Evolutionary conservation across 441 rosid species (phyloP).

Genomic region (Gossypium schwendimanii): DNA sequence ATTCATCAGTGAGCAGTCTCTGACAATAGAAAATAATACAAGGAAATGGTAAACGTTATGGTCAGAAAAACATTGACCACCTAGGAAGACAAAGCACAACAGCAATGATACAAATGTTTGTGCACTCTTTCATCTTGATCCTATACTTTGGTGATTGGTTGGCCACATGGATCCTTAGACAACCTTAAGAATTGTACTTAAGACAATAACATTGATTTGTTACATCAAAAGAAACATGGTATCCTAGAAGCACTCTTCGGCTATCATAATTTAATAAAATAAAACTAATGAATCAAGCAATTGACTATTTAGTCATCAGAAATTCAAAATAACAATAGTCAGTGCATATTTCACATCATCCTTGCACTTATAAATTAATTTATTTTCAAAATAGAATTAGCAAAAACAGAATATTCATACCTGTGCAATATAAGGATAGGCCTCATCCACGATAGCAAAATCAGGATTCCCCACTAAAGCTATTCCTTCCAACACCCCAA

Average conservation of each 20-base stretch:
- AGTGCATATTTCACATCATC: neutral
- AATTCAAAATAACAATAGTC: neutral
- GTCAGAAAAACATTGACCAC: neutral
- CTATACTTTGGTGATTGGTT: neutral
- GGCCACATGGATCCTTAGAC: neutral
- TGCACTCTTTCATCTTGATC: neutral
- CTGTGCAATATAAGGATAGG: conserved; percentile 97
- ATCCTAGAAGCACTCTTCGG: too few relatives aligned
- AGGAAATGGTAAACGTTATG: neutral
- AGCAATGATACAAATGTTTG: neutral
- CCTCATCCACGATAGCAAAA: conserved; percentile 93
- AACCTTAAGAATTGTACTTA: neutral
- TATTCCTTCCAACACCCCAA: conserved; percentile 93
- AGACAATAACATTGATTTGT: too few relatives aligned
- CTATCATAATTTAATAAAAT: too few relatives aligned
- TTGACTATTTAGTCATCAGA: neutral
- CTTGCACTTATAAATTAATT: neutral
- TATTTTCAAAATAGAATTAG: neutral
- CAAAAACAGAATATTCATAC: conserved; percentile 27
- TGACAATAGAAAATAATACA: conserved; percentile 22
- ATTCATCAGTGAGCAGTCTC: conserved; percentile 93
- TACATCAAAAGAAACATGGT: too few relatives aligned
- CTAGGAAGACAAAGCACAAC: neutral
- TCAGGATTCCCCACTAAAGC: conserved; percentile 95
- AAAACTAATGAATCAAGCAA: neutral